A percentile compares a stretch with the other conserved stretches of the same genome.
Evolutionary conservation across 106 monocot genomes (phyloP).

Genomic region (Dioscorea dumetorum): DNA sequence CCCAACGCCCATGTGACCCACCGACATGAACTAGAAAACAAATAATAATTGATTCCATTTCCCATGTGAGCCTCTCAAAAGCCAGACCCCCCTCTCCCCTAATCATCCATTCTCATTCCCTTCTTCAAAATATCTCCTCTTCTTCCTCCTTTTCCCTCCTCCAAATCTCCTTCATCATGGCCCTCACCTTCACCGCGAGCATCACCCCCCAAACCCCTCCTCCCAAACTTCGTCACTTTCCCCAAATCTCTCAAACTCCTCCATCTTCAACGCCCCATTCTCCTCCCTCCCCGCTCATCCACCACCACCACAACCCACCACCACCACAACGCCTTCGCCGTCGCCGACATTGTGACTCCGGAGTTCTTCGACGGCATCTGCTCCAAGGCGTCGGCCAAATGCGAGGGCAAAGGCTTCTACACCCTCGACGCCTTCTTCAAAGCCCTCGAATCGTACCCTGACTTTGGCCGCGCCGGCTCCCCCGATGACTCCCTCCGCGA

Average conservation of each 20-base stretch:
- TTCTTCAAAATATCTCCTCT: background rate
- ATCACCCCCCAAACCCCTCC: background rate
- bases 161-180: background rate
- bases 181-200: background rate
- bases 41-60: too few species aligned
- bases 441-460: constrained; percentile 15
- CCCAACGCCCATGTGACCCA: too few species aligned
- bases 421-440: constrained; percentile 28
- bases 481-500: constrained; percentile 35
- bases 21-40: too few species aligned
- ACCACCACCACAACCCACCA: constrained; percentile 9
- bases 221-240: background rate
- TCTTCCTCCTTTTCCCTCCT: too few species aligned
- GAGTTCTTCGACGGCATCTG: constrained; percentile 41
- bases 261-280: background rate
- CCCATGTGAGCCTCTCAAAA: too few species aligned
- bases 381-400: constrained; percentile 15
- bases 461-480: constrained; percentile 25
- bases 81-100: too few species aligned
- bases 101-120: background rate
- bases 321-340: constrained; percentile 12
- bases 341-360: constrained; percentile 34
- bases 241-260: background rate
- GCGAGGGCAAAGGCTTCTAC: constrained; percentile 38
- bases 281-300: too few species aligned